phyloP scores from a whole-genome alignment of 768 basidiomycete genomes.

The Termitomyces sp. region DNA sequence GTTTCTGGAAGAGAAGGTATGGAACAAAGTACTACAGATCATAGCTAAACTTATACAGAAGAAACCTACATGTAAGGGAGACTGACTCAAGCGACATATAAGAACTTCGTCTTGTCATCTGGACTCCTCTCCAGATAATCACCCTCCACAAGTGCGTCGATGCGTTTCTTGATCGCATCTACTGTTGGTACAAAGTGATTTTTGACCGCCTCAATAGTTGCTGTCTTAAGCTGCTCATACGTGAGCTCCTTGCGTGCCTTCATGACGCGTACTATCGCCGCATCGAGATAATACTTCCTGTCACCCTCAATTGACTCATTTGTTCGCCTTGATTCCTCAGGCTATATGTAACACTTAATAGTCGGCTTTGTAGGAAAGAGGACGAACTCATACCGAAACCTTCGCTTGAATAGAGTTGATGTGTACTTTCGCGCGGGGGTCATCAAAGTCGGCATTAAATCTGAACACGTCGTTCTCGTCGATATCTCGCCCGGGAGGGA shows the following conservation, averaged over 20 bases:
- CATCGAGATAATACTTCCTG: constrained; percentile 81
- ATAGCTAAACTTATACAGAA: background rate
- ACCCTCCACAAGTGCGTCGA: constrained; percentile 77
- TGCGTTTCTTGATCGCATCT: constrained; percentile 78
- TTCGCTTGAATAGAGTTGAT: constrained; percentile 97
- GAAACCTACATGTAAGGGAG: background rate
- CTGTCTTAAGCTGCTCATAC: constrained; percentile 75
- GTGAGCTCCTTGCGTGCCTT: constrained; percentile 85
- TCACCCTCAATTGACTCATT: constrained; percentile 85
- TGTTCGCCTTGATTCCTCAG: constrained; percentile 82
- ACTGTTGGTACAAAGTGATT: constrained; percentile 86
- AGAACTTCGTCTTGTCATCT: constrained; percentile 64
- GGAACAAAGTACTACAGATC: background rate
- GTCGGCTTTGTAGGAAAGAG: background rate
- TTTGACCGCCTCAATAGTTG: constrained; percentile 84
- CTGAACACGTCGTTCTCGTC: constrained; percentile 69
- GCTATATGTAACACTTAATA: constrained; percentile 34
- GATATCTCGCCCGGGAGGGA: constrained; percentile 76
- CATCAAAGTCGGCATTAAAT: constrained; percentile 82
- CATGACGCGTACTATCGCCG: constrained; percentile 96
- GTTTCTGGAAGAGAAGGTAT: no score
- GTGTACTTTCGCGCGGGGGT: constrained; percentile 74
- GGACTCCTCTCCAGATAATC: constrained; percentile 83
- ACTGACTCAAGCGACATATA: constrained; percentile 66
- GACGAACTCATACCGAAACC: constrained; percentile 61